phyloP scores from a whole-genome alignment of 129 eudicot species.

The Chrysanthemum makinoi region DNA sequence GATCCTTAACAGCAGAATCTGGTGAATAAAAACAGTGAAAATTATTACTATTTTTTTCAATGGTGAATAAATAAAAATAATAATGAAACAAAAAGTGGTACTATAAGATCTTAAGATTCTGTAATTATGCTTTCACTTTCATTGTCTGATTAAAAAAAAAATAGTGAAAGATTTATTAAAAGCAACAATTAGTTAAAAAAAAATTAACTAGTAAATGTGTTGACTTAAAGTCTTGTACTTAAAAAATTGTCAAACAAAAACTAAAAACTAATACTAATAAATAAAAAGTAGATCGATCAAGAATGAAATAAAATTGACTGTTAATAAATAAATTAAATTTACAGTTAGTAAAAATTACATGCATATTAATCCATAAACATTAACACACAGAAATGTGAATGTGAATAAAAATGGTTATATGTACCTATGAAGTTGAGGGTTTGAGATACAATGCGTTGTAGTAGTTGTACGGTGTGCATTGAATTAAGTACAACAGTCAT shows the following conservation, averaged over 20 bases:
- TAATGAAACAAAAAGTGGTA: constrained; percentile 1
- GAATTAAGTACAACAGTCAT: constrained; percentile 13
- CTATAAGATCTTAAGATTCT: constrained; percentile 30
- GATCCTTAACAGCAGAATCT: constrained; percentile 33
- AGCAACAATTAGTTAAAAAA: constrained; percentile 14
- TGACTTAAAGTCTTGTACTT: constrained; percentile 18
- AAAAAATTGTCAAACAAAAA: not conserved
- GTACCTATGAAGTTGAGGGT: constrained; percentile 4
- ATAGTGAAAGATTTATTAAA: constrained; percentile 27
- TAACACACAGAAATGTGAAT: not conserved
- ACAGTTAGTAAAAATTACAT: not conserved
- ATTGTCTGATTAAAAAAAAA: constrained; percentile 16
- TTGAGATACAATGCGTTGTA: constrained; percentile 21
- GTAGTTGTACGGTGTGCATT: constrained; percentile 23
- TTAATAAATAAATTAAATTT: not conserved
- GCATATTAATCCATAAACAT: constrained; percentile 10
- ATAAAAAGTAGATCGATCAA: constrained; percentile 20
- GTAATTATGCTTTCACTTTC: constrained; percentile 29
- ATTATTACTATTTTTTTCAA: not conserved
- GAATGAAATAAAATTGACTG: not conserved
- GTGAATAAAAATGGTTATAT: constrained; percentile 5
- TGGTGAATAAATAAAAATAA: not conserved
- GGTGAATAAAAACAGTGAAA: constrained; percentile 15
- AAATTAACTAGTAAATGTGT: not conserved
- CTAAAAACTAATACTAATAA: too few species aligned